Conservation (phyloP, 495 filamentous ascomycete species). For the Talaromyces liani region DNA sequence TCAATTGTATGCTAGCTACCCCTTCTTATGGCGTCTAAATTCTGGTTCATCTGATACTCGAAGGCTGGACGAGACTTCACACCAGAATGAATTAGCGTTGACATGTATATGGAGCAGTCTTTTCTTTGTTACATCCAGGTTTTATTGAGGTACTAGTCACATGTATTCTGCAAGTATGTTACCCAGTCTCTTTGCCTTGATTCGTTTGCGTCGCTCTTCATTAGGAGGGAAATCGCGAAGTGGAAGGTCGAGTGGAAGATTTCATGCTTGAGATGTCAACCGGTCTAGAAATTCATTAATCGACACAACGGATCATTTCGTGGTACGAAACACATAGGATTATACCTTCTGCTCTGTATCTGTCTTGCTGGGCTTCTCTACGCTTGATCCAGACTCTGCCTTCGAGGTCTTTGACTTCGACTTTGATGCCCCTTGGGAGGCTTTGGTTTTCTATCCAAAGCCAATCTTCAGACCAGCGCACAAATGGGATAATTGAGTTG, state of each 20-base stretch:
- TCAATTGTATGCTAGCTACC: not conserved
- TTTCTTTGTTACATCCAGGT: not conserved
- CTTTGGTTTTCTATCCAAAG: not conserved
- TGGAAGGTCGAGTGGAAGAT: not conserved
- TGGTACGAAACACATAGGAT: not conserved
- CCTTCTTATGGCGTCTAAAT: not conserved
- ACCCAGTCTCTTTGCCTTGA: not conserved
- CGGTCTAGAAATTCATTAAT: not conserved
- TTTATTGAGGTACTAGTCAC: not conserved
- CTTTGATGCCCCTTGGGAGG: not conserved
- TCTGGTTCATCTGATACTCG: not conserved
- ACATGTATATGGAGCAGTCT: not conserved
- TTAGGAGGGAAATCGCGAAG: not conserved
- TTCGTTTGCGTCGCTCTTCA: not conserved
- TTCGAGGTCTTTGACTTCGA: not conserved
- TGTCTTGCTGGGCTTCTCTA: not conserved
- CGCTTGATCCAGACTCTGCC: not conserved
- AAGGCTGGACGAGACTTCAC: not conserved
- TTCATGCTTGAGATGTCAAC: not conserved
- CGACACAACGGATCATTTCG: not conserved
- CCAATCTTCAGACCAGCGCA: not conserved
- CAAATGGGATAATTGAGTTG: not conserved
- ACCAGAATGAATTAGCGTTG: not conserved
- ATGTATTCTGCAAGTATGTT: not conserved
- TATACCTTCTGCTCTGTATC: not conserved